These are phyloP conservation scores for Entomortierella chlamydospora DNA, from an alignment of 192 early-diverging fungal genomes.

Conservation along the genomic window DNA sequence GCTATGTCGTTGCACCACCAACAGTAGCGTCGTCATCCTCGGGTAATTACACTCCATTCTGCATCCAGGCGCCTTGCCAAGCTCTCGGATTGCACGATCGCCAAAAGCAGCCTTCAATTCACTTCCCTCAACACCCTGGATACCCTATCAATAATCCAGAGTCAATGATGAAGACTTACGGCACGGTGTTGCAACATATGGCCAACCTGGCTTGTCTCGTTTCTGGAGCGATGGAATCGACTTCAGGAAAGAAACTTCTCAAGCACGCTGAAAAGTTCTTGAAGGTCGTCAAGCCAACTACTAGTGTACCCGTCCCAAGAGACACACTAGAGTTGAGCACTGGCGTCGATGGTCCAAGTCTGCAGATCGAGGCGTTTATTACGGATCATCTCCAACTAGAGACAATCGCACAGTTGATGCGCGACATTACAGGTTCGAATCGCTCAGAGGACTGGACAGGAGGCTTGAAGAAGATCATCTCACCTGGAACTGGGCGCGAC, in stretches of 20 bases:
- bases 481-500: conserved; percentile 23
- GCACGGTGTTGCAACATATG: conserved; percentile 40
- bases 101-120: conserved; percentile 14
- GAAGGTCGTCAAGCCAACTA: conserved; percentile 21
- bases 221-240: conserved; percentile 12
- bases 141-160: conserved; percentile 36
- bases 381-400: conserved; percentile 36
- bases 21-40: neutral
- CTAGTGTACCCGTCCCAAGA: neutral
- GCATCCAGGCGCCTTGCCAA: conserved; percentile 38
- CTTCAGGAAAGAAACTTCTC: conserved; percentile 11
- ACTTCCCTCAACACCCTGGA: conserved; percentile 34
- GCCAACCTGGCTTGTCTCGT: conserved; percentile 30
- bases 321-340: conserved; percentile 19
- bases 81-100: conserved; percentile 24
- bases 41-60: conserved; percentile 28
- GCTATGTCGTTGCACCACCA: conserved; percentile 30
- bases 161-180: conserved; percentile 27
- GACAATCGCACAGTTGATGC: conserved; percentile 20
- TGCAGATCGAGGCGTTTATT: conserved; percentile 41
- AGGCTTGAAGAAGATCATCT: conserved; percentile 35
- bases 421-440: conserved; percentile 36
- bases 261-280: conserved; percentile 42
- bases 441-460: conserved; percentile 22
- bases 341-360: conserved; percentile 21